Evolutionary conservation across 148 eudicot genomes (phyloP).

Genomic region (Mesembryanthemum crystallinum): DNA sequence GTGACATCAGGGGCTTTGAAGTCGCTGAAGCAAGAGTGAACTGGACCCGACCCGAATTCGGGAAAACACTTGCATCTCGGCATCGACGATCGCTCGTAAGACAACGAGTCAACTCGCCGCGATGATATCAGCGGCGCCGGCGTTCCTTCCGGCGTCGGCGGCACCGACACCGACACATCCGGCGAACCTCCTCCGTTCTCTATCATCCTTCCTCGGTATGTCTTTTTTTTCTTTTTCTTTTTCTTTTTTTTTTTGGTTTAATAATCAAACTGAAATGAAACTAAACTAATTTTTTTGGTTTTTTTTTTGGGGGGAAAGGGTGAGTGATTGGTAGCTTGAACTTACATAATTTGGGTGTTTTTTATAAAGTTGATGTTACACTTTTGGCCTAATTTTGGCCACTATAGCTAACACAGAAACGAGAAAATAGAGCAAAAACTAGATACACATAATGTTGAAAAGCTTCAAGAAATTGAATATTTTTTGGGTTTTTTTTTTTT

Average conservation of each 20-base stretch:
- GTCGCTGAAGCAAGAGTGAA: slow-evolving; percentile 63
- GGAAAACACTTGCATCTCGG: slow-evolving; percentile 77
- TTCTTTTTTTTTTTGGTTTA: slow-evolving; percentile 20
- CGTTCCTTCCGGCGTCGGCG: slow-evolving; percentile 54
- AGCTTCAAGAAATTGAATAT: slow-evolving; percentile 3
- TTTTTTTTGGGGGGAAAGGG: not conserved
- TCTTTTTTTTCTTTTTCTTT: not conserved
- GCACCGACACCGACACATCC: slow-evolving; percentile 43
- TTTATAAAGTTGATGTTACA: slow-evolving; percentile 40
- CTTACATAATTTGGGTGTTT: slow-evolving; percentile 43
- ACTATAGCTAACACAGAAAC: slow-evolving; percentile 20
- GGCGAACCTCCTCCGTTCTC: slow-evolving; percentile 22
- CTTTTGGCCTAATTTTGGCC: slow-evolving; percentile 27
- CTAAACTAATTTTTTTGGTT: too few relatives aligned
- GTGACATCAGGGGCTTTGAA: slow-evolving; percentile 67
- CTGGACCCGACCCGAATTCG: slow-evolving; percentile 44
- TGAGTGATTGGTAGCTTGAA: not conserved
- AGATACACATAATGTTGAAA: slow-evolving; percentile 4
- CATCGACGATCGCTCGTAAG: slow-evolving; percentile 84
- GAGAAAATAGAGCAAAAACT: not conserved
- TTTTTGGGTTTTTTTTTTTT: slow-evolving; percentile 28
- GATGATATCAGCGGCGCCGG: slow-evolving; percentile 64
- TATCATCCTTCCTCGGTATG: not conserved
- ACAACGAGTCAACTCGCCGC: slow-evolving; percentile 62
- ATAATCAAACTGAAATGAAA: too few relatives aligned